These are phyloP conservation scores for Meyerozyma sp. DNA, from an alignment of 1,139 yeast species.

Conservation along the genomic window DNA sequence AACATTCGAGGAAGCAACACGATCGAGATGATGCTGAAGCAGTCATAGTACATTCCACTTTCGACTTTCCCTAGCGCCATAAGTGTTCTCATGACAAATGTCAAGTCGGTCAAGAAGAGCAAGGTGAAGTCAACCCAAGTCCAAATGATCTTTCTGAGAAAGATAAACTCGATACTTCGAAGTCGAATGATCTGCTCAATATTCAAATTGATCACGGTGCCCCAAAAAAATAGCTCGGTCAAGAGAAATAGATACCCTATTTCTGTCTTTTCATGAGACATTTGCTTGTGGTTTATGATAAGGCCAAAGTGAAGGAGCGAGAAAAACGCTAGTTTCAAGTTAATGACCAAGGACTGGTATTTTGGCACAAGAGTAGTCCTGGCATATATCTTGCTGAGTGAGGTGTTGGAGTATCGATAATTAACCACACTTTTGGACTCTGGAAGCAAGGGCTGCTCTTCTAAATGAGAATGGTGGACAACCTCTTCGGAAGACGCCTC, in stretches of 20 bases:
- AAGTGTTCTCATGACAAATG: constrained; percentile 20
- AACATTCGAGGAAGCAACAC: constrained; percentile 51
- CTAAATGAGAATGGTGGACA: constrained; percentile 27
- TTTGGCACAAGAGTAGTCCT: constrained; percentile 37
- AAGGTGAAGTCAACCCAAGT: constrained; percentile 34
- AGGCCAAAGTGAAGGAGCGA: constrained; percentile 28
- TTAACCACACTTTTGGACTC: constrained; percentile 26
- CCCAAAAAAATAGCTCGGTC: constrained; percentile 27
- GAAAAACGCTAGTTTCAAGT: constrained; percentile 29
- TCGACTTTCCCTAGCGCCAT: constrained; percentile 8
- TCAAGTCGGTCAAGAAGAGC: constrained; percentile 25
- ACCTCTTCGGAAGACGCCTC: constrained; percentile 16
- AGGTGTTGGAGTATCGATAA: constrained; percentile 27
- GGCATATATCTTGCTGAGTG: constrained; percentile 24
- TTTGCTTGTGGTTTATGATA: constrained; percentile 22
- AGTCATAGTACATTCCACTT: constrained; percentile 20
- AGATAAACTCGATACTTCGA: constrained; percentile 36
- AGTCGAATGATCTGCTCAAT: constrained; percentile 36
- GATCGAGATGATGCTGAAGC: constrained; percentile 45
- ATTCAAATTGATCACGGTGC: constrained; percentile 31
- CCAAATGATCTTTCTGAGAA: constrained; percentile 37
- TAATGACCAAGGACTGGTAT: constrained; percentile 39
- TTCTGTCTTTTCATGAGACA: constrained; percentile 2
- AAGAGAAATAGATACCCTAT: constrained; percentile 3
- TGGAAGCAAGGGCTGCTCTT: constrained; percentile 21